A percentile compares a stretch with the other conserved stretches of the same genome.
phyloP scores from a whole-genome alignment of 2,329 filamentous ascomycete genomes.

The Ramularia endophylla region DNA sequence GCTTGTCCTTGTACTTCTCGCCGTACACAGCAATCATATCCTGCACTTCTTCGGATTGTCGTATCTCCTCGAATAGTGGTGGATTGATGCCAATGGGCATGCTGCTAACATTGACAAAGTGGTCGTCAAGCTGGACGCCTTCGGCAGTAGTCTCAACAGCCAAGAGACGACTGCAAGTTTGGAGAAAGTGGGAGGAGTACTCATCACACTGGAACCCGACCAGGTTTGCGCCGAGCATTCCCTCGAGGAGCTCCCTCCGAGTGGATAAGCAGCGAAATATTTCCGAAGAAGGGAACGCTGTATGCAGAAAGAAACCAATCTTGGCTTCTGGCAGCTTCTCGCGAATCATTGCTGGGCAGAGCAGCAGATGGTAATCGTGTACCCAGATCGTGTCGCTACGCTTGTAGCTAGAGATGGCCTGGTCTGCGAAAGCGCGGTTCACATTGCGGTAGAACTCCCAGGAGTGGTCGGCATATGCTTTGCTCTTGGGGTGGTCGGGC shows the following conservation, averaged over 20 bases:
- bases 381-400: conserved; percentile 89
- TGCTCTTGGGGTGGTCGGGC: conserved; percentile 95
- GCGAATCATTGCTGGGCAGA: conserved; percentile 84
- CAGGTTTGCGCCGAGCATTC: conserved; percentile 87
- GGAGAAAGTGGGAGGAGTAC: conserved; percentile 88
- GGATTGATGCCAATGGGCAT: conserved; percentile 91
- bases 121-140: conserved; percentile 83
- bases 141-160: conserved; percentile 85
- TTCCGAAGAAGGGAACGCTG: conserved; percentile 92
- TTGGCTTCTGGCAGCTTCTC: conserved; percentile 87
- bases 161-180: conserved; percentile 88
- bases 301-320: conserved; percentile 94
- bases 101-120: conserved; percentile 82
- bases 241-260: conserved; percentile 79
- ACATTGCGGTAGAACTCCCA: conserved; percentile 78
- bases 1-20: conserved; percentile 81
- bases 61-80: conserved; percentile 54
- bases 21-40: conserved; percentile 75
- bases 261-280: conserved; percentile 89
- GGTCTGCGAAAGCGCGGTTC: conserved; percentile 89
- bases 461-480: conserved; percentile 94
- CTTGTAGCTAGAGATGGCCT: conserved; percentile 88
- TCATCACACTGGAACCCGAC: conserved; percentile 92
- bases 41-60: conserved; percentile 62
- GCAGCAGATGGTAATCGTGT: conserved; percentile 88